Evolutionary conservation across 257 asterid genomes (phyloP), one percentile per base, ranked within the genome.

Genomic region (Scutellaria galericulata): DNA sequence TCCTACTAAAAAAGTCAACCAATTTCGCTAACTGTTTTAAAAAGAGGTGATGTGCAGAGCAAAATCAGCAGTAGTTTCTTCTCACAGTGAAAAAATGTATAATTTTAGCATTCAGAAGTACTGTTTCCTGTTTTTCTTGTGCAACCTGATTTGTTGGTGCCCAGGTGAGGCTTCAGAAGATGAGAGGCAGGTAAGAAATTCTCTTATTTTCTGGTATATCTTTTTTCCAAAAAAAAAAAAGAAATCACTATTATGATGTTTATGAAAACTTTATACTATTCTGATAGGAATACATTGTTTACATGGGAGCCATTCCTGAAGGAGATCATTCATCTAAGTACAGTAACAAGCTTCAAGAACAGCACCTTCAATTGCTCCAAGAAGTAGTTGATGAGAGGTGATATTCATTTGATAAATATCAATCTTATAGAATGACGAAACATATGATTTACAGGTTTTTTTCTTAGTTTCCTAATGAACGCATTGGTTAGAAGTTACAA

Each of bases 401-500:
- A 66, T 5, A 24, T 57, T 47, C 56, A 41, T 20, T 20, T 7
- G 6, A 50, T 54, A 4, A 68, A 4, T 15, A 46, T 53, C 9
- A 7, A 59, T 62, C 37, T 12, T 42, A 42, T 52, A 27, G 22
- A 31, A 31, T n/a, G 72, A 53, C 14, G 7, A 7, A 35, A 3
- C 13, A 5, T 56, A 39, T 39, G 45, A 5, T 58, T 27, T 7
- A 31, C 6, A 2, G 13, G 1, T 56, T 9, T 46, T 66, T 41
- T 37, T 31, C 24, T 48, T 56, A 80, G 85, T 22, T 78, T 58
- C 27, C 10, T 58, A 20, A 69, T 51, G 55, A 45, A 65, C 8
- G 40, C 82, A 24, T 59, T 80, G 18, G 73, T 83, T 22, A 76
- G 78, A 71, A 84, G 88, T 76, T 84, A 81, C 75, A 83, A 57